phyloP scores from a whole-genome alignment of 2,329 filamentous ascomycete genomes.

The Botrytis fragariae region DNA sequence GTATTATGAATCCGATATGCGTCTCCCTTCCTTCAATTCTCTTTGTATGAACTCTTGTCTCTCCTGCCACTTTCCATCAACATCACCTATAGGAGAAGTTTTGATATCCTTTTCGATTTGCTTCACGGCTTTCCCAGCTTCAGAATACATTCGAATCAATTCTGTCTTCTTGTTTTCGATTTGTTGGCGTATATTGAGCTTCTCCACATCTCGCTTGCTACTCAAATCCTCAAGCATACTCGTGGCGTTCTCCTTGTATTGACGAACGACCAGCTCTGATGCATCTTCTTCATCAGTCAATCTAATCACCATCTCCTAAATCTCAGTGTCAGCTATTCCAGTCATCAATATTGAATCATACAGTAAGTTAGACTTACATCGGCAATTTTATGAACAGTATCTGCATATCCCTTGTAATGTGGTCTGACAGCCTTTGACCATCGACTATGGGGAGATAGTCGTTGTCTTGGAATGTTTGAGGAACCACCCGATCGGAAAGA shows the following conservation, averaged over 20 bases:
- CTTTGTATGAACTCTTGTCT: constrained; percentile 30
- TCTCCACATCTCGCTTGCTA: constrained; percentile 27
- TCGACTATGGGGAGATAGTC: constrained; percentile 20
- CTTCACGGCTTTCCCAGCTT: constrained; percentile 25
- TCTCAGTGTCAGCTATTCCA: constrained; percentile 25
- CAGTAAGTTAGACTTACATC: constrained; percentile 31
- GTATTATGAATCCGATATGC: constrained; percentile 15
- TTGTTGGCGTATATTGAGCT: constrained; percentile 22
- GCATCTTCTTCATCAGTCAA: constrained; percentile 35
- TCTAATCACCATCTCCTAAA: constrained; percentile 35
- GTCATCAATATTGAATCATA: not conserved
- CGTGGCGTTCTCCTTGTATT: constrained; percentile 35
- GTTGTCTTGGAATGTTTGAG: constrained; percentile 25
- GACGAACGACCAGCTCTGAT: constrained; percentile 32
- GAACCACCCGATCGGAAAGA: constrained; percentile 16
- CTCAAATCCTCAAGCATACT: constrained; percentile 29
- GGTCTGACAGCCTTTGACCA: constrained; percentile 36
- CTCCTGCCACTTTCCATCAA: constrained; percentile 33
- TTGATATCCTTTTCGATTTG: constrained; percentile 25
- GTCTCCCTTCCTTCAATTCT: constrained; percentile 25
- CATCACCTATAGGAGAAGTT: constrained; percentile 21
- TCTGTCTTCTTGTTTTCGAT: constrained; percentile 28
- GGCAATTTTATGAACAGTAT: constrained; percentile 35
- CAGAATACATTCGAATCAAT: constrained; percentile 27
- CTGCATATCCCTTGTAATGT: constrained; percentile 33